phyloP scores from a whole-genome alignment of 345 rosid genomes.

The Acer campestre region DNA sequence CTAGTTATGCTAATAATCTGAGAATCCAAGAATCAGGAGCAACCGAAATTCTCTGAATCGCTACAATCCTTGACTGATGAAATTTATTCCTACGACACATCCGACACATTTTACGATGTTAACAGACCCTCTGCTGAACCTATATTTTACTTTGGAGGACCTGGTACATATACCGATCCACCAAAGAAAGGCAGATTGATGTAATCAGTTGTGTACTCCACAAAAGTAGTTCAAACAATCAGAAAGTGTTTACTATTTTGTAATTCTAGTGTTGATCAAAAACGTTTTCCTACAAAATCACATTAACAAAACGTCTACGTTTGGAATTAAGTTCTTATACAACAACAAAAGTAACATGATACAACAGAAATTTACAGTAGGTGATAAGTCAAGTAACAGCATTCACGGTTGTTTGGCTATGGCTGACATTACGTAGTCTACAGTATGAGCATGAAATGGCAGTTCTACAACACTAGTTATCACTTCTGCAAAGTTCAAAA shows the following conservation, averaged over 20 bases:
- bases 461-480: not conserved
- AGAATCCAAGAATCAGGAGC: slow-evolving; percentile 45
- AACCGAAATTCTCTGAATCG: slow-evolving; percentile 35
- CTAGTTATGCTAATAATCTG: slow-evolving; percentile 36
- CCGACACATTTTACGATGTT: slow-evolving; percentile 17
- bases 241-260: not conserved
- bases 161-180: slow-evolving; percentile 20
- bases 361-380: not conserved
- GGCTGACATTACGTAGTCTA: not conserved
- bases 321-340: no score
- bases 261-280: not conserved
- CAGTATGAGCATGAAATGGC: not conserved
- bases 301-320: not conserved
- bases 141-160: slow-evolving; percentile 45
- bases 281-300: not conserved
- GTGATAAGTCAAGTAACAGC: no score
- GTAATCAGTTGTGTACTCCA: not conserved
- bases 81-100: slow-evolving; percentile 28
- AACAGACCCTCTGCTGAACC: slow-evolving; percentile 26
- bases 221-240: no score
- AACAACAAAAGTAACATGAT: not conserved
- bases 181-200: not conserved
- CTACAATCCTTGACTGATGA: slow-evolving; percentile 26
- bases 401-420: not conserved
- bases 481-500: not conserved